These are phyloP conservation scores for Candida maltosa DNA, from an alignment of 805 yeast genomes.

Conservation along the genomic window DNA sequence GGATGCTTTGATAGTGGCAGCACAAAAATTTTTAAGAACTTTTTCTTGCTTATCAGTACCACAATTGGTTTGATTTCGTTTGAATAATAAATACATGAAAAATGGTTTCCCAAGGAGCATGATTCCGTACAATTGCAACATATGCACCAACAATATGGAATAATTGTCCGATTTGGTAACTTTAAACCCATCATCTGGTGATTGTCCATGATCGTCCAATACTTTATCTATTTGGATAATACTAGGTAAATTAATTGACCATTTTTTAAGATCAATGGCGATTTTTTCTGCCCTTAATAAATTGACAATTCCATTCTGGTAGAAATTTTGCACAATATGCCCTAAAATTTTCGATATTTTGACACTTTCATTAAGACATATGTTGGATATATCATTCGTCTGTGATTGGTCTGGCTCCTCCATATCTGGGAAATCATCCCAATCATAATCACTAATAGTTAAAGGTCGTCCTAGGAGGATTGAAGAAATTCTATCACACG, in stretches of 20 bases:
- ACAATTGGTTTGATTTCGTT: conserved; percentile 1
- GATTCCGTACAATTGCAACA: conserved; percentile 31
- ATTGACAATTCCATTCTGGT: conserved; percentile 23
- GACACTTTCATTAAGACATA: conserved; percentile 21
- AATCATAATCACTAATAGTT: conserved; percentile 29
- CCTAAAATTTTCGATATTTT: conserved; percentile 25
- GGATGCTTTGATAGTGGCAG: conserved; percentile 34
- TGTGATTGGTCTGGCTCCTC: conserved; percentile 11
- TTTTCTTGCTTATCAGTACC: conserved; percentile 8
- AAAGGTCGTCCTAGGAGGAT: conserved; percentile 34
- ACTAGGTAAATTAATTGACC: conserved; percentile 27
- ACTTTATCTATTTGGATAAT: conserved; percentile 21
- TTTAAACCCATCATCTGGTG: neutral
- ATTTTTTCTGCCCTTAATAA: conserved; percentile 25
- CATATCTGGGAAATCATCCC: conserved; percentile 27
- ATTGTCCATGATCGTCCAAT: conserved; percentile 4
- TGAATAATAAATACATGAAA: conserved; percentile 26
- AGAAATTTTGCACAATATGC: conserved; percentile 24
- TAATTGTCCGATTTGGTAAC: conserved; percentile 9
- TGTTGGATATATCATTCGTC: conserved; percentile 10
- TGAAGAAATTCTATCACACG: conserved; percentile 31
- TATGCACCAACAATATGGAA: conserved; percentile 27
- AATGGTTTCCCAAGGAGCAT: conserved; percentile 37
- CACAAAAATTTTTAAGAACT: conserved; percentile 22
- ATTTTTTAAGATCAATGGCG: conserved; percentile 27